A percentile compares a stretch with the other conserved stretches of the same genome.
These are phyloP conservation scores for Ogataea corticis DNA, from an alignment of 805 yeast genomes.

Conservation along the genomic window DNA sequence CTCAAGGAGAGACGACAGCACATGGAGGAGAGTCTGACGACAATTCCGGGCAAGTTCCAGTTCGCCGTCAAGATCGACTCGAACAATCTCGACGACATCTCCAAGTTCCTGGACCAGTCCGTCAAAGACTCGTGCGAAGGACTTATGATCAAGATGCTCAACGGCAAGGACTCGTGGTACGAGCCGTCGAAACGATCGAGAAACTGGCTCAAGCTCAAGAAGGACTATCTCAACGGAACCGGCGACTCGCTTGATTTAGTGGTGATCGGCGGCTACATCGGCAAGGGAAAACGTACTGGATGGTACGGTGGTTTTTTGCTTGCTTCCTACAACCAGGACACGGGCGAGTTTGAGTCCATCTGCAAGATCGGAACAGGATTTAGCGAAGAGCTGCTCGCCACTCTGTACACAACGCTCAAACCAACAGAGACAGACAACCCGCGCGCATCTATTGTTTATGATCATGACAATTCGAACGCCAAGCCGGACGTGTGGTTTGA, in stretches of 20 bases:
- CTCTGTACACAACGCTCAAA: slow-evolving; percentile 58
- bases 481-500: slow-evolving; percentile 95
- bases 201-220: slow-evolving; percentile 93
- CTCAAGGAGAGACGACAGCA: slow-evolving; percentile 68
- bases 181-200: slow-evolving; percentile 95
- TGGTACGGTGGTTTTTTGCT: slow-evolving; percentile 91
- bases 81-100: slow-evolving; percentile 71
- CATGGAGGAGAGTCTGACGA: slow-evolving; percentile 54
- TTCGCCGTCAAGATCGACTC: slow-evolving; percentile 78
- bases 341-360: slow-evolving; percentile 91
- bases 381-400: slow-evolving; percentile 75
- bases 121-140: slow-evolving; percentile 93
- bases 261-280: slow-evolving; percentile 91
- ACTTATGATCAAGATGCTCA: slow-evolving; percentile 87
- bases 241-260: slow-evolving; percentile 95
- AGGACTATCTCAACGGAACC: slow-evolving; percentile 91
- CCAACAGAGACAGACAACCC: slow-evolving; percentile 68
- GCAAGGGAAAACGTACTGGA: slow-evolving; percentile 93
- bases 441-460: slow-evolving; percentile 67
- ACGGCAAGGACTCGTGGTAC: slow-evolving; percentile 77
- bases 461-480: slow-evolving; percentile 57
- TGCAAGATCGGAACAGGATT: slow-evolving; percentile 98
- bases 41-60: slow-evolving; percentile 74
- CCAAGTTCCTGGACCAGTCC: slow-evolving; percentile 81
- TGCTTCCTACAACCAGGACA: slow-evolving; percentile 86